phyloP scores from a whole-genome alignment of 345 rosid genomes.

The Leavenworthia alabamica region DNA sequence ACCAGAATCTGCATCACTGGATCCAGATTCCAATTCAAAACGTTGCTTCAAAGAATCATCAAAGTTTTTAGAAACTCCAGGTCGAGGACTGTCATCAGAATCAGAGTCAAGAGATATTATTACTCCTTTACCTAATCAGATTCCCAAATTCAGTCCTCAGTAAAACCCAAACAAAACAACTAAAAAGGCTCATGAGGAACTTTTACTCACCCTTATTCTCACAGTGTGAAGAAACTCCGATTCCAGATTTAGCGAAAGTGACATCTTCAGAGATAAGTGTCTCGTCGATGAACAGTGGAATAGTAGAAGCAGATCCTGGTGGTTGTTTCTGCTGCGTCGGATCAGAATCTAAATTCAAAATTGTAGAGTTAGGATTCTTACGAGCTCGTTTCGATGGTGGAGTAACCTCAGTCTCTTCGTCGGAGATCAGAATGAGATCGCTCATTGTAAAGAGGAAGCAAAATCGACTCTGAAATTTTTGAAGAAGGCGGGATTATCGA shows the following conservation, averaged over 20 bases:
- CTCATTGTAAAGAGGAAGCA: slow-evolving; percentile 3
- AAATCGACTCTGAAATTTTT: background rate
- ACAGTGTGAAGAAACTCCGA: slow-evolving; percentile 29
- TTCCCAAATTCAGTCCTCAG: background rate
- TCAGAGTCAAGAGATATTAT: slow-evolving; percentile 67
- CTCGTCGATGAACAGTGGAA: slow-evolving; percentile 47
- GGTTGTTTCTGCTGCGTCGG: slow-evolving; percentile 24
- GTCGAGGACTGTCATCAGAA: slow-evolving; percentile 38
- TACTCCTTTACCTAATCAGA: slow-evolving; percentile 39
- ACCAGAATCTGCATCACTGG: slow-evolving; percentile 19
- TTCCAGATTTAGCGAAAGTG: slow-evolving; percentile 30
- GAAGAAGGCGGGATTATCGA: slow-evolving; percentile 1
- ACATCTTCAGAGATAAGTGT: slow-evolving; percentile 40
- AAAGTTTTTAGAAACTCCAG: slow-evolving; percentile 25
- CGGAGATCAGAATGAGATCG: slow-evolving; percentile 19
- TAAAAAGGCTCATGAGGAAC: background rate
- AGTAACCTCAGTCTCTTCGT: slow-evolving; percentile 11
- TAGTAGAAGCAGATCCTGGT: slow-evolving; percentile 27
- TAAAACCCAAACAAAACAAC: slow-evolving; percentile 2
- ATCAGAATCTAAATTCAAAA: background rate
- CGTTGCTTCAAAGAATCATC: slow-evolving; percentile 19
- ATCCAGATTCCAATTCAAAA: slow-evolving; percentile 20
- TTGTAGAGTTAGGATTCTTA: background rate
- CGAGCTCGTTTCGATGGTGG: slow-evolving; percentile 19
- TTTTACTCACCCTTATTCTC: slow-evolving; percentile 30